Evolutionary conservation across 192 early-diverging fungal species (phyloP).

Genomic region (Coemansia sp.): DNA sequence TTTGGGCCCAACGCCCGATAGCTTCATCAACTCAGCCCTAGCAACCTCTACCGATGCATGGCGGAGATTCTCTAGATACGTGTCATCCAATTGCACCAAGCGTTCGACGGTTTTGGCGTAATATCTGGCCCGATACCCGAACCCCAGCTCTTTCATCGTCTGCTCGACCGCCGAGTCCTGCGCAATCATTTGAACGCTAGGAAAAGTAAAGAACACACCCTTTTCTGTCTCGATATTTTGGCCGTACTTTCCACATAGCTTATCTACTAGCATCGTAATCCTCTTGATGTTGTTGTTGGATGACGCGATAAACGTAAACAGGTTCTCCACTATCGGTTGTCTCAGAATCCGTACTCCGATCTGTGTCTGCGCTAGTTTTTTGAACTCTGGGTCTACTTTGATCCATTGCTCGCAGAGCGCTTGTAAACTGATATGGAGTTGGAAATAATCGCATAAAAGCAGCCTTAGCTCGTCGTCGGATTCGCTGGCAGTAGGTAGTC

Average conservation of each 20-base stretch:
- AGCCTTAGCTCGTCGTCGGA: slow-evolving; percentile 22
- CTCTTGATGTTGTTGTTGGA: slow-evolving; percentile 94
- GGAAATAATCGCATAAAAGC: slow-evolving; percentile 79
- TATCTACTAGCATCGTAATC: slow-evolving; percentile 68
- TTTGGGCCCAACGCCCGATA: too few species aligned
- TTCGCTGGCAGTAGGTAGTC: not conserved
- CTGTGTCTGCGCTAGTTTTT: slow-evolving; percentile 40
- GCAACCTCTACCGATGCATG: too few species aligned
- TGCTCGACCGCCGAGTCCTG: slow-evolving; percentile 62
- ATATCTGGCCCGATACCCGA: slow-evolving; percentile 96
- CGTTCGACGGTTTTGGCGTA: slow-evolving; percentile 72
- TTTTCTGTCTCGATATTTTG: slow-evolving; percentile 32
- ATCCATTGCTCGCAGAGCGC: slow-evolving; percentile 65
- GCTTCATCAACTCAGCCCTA: too few species aligned
- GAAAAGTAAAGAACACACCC: slow-evolving; percentile 70
- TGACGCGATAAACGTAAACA: slow-evolving; percentile 92
- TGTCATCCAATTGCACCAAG: slow-evolving; percentile 56
- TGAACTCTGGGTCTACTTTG: slow-evolving; percentile 69
- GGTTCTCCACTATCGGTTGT: slow-evolving; percentile 87
- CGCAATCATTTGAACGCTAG: slow-evolving; percentile 61
- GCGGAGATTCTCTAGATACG: not conserved
- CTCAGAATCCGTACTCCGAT: slow-evolving; percentile 75
- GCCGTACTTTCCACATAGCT: slow-evolving; percentile 44
- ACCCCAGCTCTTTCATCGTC: slow-evolving; percentile 75
- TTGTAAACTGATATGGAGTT: slow-evolving; percentile 69